These are phyloP conservation scores for Camelina laxa DNA, from an alignment of 345 rosid genomes.

Conservation along the genomic window DNA sequence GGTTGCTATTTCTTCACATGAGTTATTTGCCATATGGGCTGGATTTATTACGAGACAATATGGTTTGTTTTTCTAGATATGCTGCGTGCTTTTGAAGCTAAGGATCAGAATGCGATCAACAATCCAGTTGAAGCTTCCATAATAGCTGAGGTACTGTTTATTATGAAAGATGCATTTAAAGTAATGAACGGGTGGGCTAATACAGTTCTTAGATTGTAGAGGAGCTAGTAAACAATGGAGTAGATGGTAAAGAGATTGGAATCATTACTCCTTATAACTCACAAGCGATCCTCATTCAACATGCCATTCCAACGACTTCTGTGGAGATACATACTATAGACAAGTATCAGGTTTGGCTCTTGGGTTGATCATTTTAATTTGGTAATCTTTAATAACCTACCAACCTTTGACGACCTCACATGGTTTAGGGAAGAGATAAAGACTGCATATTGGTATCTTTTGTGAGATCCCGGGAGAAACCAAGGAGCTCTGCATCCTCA, in stretches of 20 bases:
- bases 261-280: slow-evolving; percentile 95
- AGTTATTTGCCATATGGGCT: slow-evolving; percentile 24
- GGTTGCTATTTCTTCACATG: slow-evolving; percentile 21
- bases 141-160: slow-evolving; percentile 67
- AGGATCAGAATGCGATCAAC: slow-evolving; percentile 69
- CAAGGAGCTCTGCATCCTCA: slow-evolving; percentile 61
- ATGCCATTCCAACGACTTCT: slow-evolving; percentile 45
- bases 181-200: slow-evolving; percentile 11
- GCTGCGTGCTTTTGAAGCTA: slow-evolving; percentile 78
- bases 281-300: slow-evolving; percentile 75
- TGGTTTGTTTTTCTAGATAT: slow-evolving; percentile 54
- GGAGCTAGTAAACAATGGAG: slow-evolving; percentile 64
- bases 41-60: slow-evolving; percentile 18
- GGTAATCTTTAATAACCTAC: slow-evolving; percentile 12
- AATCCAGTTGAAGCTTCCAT: slow-evolving; percentile 88
- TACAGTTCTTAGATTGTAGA: slow-evolving; percentile 54
- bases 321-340: slow-evolving; percentile 97
- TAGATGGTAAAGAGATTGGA: slow-evolving; percentile 76
- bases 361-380: slow-evolving; percentile 14
- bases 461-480: slow-evolving; percentile 75
- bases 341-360: slow-evolving; percentile 83
- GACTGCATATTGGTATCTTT: slow-evolving; percentile 91
- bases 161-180: slow-evolving; percentile 12
- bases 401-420: slow-evolving; percentile 22
- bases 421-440: slow-evolving; percentile 86